Evolutionary conservation across 495 filamentous ascomycete genomes (phyloP).

Genomic region (Penicillium bovifimosum): DNA sequence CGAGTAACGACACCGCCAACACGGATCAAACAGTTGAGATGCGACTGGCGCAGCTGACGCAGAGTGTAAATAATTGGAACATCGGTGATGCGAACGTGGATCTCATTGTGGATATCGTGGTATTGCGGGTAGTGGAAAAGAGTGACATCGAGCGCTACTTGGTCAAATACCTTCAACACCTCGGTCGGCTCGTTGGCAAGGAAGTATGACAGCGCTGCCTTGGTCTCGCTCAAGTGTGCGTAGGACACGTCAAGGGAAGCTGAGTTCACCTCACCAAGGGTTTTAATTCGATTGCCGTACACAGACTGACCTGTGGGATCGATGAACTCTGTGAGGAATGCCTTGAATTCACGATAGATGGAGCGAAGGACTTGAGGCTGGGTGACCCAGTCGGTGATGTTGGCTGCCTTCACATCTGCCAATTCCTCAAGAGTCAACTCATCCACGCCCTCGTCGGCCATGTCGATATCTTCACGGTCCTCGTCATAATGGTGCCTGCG

Average conservation of each 20-base stretch:
- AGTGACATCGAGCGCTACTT: constrained; percentile 92
- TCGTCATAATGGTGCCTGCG: constrained; percentile 88
- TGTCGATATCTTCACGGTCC: constrained; percentile 80
- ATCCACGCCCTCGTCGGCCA: constrained; percentile 88
- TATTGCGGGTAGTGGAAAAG: constrained; percentile 96
- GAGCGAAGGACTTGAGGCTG: constrained; percentile 86
- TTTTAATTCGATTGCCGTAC: constrained; percentile 88
- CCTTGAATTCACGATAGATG: constrained; percentile 93
- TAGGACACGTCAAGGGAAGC: constrained; percentile 96
- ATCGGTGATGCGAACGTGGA: constrained; percentile 95
- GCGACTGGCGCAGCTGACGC: constrained; percentile 89
- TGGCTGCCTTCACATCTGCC: constrained; percentile 88
- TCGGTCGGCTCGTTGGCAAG: constrained; percentile 92
- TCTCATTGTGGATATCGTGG: constrained; percentile 94
- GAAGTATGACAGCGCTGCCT: constrained; percentile 97
- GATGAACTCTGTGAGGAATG: constrained; percentile 92
- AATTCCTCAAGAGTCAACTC: constrained; percentile 89
- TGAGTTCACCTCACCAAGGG: constrained; percentile 91
- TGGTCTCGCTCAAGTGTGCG: constrained; percentile 79
- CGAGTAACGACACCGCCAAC: constrained; percentile 95
- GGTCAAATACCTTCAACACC: constrained; percentile 92
- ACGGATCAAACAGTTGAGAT: constrained; percentile 93
- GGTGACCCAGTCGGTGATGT: constrained; percentile 89
- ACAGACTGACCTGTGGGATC: constrained; percentile 83
- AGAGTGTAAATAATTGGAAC: constrained; percentile 94